phyloP scores from a whole-genome alignment of 2,329 filamentous ascomycete genomes.

The Pleoardoris graminearum region DNA sequence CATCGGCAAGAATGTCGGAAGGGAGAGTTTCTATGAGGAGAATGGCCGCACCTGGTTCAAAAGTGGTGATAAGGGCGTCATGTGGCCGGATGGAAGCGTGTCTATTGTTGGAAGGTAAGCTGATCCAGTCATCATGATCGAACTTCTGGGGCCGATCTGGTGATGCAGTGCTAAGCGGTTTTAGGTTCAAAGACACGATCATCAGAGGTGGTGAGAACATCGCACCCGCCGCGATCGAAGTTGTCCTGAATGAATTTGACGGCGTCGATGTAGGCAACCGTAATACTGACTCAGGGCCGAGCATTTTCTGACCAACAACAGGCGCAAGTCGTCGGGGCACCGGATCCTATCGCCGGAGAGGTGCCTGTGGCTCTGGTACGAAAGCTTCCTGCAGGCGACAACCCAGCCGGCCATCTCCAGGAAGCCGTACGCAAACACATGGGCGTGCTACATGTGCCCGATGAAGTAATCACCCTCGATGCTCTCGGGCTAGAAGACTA shows the following conservation, averaged over 20 bases:
- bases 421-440: slow-evolving; percentile 1
- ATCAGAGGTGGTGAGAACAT: slow-evolving; percentile 6
- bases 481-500: slow-evolving; percentile 1
- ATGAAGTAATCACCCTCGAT: neutral
- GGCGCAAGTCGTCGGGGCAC: slow-evolving; percentile 4
- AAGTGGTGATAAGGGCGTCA: neutral
- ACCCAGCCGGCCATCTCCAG: neutral
- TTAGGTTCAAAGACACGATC: slow-evolving; percentile 5
- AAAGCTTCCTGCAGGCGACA: slow-evolving; percentile 1
- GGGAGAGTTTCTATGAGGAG: neutral
- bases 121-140: neutral
- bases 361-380: slow-evolving; percentile 5
- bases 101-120: slow-evolving; percentile 4
- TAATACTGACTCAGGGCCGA: neutral
- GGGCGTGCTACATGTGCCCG: slow-evolving; percentile 3
- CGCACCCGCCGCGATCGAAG: slow-evolving; percentile 4
- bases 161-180: neutral
- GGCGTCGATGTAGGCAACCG: neutral
- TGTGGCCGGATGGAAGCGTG: slow-evolving; percentile 2
- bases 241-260: slow-evolving; percentile 1
- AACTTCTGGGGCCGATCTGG: neutral
- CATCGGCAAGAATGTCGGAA: neutral
- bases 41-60: neutral
- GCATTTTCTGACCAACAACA: neutral
- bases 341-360: slow-evolving; percentile 1